Conservation (phyloP, 352 stramenopile species). For the Phytopythium aichiense region DNA sequence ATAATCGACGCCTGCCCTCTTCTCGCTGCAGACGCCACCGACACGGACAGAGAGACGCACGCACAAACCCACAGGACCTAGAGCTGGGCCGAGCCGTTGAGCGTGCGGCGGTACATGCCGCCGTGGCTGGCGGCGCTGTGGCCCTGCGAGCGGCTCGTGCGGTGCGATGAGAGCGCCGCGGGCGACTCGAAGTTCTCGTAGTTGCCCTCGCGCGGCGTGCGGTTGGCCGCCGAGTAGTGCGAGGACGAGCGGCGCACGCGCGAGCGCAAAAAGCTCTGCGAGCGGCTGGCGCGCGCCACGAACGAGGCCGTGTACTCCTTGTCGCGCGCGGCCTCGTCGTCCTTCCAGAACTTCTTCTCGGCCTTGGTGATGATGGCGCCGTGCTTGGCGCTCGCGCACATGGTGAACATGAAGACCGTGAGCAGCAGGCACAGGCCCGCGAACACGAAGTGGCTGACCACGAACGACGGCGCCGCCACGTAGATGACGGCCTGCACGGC, state of each 20-base stretch:
- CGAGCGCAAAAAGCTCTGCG: slow-evolving; percentile 79
- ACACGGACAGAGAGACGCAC: background rate
- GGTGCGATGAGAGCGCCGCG: slow-evolving; percentile 17
- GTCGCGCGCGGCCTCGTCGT: slow-evolving; percentile 32
- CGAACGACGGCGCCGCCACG: slow-evolving; percentile 64
- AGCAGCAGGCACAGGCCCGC: slow-evolving; percentile 59
- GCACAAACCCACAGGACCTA: background rate
- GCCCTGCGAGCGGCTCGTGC: slow-evolving; percentile 15
- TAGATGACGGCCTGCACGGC: slow-evolving; percentile 61
- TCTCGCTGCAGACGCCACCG: background rate
- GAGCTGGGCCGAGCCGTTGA: slow-evolving; percentile 29
- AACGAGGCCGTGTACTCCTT: slow-evolving; percentile 45
- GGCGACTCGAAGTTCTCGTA: slow-evolving; percentile 86
- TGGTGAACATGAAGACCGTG: slow-evolving; percentile 71
- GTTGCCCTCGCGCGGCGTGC: slow-evolving; percentile 49
- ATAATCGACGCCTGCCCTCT: too few species aligned
- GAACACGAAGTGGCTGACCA: slow-evolving; percentile 72
- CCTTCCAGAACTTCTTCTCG: slow-evolving; percentile 75
- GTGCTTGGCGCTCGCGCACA: slow-evolving; percentile 77
- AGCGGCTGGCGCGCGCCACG: slow-evolving; percentile 53
- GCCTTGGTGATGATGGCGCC: slow-evolving; percentile 84
- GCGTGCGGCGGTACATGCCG: slow-evolving; percentile 16
- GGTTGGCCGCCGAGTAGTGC: slow-evolving; percentile 28
- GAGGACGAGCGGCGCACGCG: slow-evolving; percentile 57
- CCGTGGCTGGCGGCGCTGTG: background rate